Evolutionary conservation across 345 rosid species (phyloP), one percentile per base, ranked within the genome.

Genomic region (Salix exigua): DNA sequence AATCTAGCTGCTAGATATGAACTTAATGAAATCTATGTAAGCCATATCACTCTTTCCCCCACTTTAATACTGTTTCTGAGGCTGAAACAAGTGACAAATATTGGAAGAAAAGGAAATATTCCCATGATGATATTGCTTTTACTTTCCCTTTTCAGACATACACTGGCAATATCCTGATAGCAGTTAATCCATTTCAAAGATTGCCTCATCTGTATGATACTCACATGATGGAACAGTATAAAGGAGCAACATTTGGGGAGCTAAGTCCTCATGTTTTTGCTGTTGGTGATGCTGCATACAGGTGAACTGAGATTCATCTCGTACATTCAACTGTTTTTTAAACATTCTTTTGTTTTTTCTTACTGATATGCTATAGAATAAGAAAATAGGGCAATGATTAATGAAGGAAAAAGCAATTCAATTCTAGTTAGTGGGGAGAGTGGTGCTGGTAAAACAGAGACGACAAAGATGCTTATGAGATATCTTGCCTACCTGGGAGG

Each of bases 391-490:
- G 98, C 94, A 71, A 94, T 94, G 98, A 85, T 94, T 19, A 94
- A 92, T 73, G 98, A 94, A 83, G 97, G 96, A 63, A 94, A 92
- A 87, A 94, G 94, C 88, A 94, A 94, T 80, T 94, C 98, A 25
- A 94, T 94, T 85, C 88, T 94, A 73, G 98, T 94, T 53, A 94
- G 98, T 83, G 98, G 98, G 78, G 98, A 94, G 86, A 94, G 98
- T 77, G 98, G 98, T 77, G 98, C 98, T 72, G 98, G 98, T 79
- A 94, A 94, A 83, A 94, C 98, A 25, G 98, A 94, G 93, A 94
- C 98, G 66, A 94, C 98, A 46, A 94, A 94, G 85, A 92, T 94
- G 98, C 98, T 94, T 72, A 94, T 94, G 98, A 89, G 96, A 26
- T 94, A 94, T 84, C 98, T 94, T 84, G 98, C 98, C 75, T 88